Evolutionary conservation across 805 yeast genomes (phyloP), one percentile per base, ranked within the genome.

Genomic region (Lipomyces starkeyi): DNA sequence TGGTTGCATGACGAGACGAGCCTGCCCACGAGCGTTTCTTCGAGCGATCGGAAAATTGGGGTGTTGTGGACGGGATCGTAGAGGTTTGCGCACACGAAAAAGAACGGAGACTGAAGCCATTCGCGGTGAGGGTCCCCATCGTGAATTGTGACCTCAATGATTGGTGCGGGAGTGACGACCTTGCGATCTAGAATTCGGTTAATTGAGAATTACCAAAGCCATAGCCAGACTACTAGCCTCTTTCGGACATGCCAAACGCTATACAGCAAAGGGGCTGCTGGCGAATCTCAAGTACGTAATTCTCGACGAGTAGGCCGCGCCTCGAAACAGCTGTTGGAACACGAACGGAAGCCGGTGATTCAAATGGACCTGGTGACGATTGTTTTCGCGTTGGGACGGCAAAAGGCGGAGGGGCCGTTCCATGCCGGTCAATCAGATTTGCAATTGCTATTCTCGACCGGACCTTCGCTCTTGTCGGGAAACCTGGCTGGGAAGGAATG

Each of bases 91-190:
- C 73, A 69, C 73, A 70, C 69, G 63, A 70, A 69, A 62, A 70
- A 65, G 57, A 65, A 69, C 53, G 70, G 73, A 55, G 59, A 55
- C 57, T 68, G 72, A 27, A 70, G 72, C 69, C 68, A 69, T 32
- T 70, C 69, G 54, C 59, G 20, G 61, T 56, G 43, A 14, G 63
- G 64, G 57, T 68, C 69, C 61, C 59, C 54, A 62, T 69, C 73
- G 62, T 35, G 52, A 27, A 70, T 61, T 11, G 62, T 59, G 43
- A 70, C 65, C 63, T 70, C 68, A 53, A 69, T 65, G 22, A 70
- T 70, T 4, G 73, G 73, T 58, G 73, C 70, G 34, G 73, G 73
- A 61, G 70, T 73, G 56, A 70, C 65, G 35, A 73, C 64, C 40
- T 69, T 69, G 53, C 71, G 64, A 58, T 69, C 72, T 17, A 66